Conservation (phyloP, 345 rosid species). For the Linum usitatissimum region DNA sequence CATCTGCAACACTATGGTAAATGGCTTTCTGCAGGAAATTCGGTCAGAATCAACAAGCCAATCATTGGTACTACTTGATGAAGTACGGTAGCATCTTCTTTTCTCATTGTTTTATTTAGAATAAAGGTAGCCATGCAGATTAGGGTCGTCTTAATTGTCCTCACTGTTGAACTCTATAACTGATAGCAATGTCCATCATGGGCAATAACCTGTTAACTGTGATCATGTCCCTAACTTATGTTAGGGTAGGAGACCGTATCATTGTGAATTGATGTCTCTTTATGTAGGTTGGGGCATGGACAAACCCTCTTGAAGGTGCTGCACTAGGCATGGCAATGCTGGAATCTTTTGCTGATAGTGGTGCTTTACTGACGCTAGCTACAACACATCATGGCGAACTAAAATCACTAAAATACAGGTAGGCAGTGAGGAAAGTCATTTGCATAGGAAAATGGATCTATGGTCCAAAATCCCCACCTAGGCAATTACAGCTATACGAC, state of each 20-base stretch:
- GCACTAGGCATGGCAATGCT: slow-evolving; percentile 87
- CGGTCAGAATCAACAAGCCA: slow-evolving; percentile 55
- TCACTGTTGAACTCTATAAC: background rate
- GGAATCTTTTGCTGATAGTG: slow-evolving; percentile 67
- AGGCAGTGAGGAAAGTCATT: slow-evolving; percentile 8
- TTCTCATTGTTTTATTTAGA: background rate
- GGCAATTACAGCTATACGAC: background rate
- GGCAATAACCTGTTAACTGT: background rate
- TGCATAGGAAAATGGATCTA: background rate
- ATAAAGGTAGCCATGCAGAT: background rate
- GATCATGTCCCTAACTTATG: background rate
- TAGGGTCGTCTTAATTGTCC: background rate
- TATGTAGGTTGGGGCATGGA: slow-evolving; percentile 83
- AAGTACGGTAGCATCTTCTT: slow-evolving; percentile 41
- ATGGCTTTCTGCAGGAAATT: slow-evolving; percentile 49
- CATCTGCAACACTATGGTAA: too few relatives aligned
- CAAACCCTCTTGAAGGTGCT: slow-evolving; percentile 98
- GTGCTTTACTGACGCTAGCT: slow-evolving; percentile 76
- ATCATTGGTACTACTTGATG: slow-evolving; percentile 84
- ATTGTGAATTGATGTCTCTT: background rate
- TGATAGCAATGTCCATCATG: background rate
- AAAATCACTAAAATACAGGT: slow-evolving; percentile 89
- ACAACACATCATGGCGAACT: slow-evolving; percentile 93
- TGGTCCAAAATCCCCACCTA: too few relatives aligned
- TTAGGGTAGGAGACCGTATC: background rate